Evolutionary conservation across 2,329 filamentous ascomycete genomes (phyloP), one percentile per base, ranked within the genome.

Genomic region (Aciculosporium take): DNA sequence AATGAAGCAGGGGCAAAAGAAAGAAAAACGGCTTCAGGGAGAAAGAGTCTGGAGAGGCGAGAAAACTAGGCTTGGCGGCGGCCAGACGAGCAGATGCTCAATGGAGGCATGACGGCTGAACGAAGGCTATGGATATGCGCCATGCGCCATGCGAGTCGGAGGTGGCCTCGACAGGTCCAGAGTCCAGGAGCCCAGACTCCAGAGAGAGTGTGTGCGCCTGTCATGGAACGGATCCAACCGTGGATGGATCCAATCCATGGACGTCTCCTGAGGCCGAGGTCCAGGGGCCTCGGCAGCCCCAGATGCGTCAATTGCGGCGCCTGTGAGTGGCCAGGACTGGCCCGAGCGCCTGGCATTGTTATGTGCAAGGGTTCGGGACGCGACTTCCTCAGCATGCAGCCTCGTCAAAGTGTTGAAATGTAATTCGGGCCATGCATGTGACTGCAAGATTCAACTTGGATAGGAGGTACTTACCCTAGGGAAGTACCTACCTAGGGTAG

Each of bases 201-300:
- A n/a, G n/a, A n/a, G n/a, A n/a, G n/a, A n/a, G n/a, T n/a, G n/a
- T n/a, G n/a, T n/a, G n/a, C n/a, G n/a, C n/a, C n/a, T n/a, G n/a
- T n/a, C n/a, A n/a, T n/a, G n/a, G n/a, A n/a, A n/a, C n/a, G n/a
- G n/a, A n/a, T n/a, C n/a, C n/a, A n/a, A n/a, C n/a, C n/a, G n/a
- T n/a, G n/a, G n/a, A n/a, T n/a, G n/a, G n/a, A n/a, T n/a, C n/a
- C n/a, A n/a, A n/a, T n/a, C n/a, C n/a, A n/a, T n/a, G n/a, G n/a
- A 32, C 29, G 9, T 2, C 18, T 21, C 3, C 27, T 43, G 34
- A 32, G 46, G 40, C 48, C 47, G 48, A 48, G 48, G 48, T 40
- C 41, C 31, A 34, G 41, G 47, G 47, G 43, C 44, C 47, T 45
- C 45, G 47, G 47, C 36, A 44, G 44, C 44, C 39, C 46, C 47